Conservation (phyloP, 2,329 filamentous ascomycete genomes). For the Furcasterigmium furcatum region DNA sequence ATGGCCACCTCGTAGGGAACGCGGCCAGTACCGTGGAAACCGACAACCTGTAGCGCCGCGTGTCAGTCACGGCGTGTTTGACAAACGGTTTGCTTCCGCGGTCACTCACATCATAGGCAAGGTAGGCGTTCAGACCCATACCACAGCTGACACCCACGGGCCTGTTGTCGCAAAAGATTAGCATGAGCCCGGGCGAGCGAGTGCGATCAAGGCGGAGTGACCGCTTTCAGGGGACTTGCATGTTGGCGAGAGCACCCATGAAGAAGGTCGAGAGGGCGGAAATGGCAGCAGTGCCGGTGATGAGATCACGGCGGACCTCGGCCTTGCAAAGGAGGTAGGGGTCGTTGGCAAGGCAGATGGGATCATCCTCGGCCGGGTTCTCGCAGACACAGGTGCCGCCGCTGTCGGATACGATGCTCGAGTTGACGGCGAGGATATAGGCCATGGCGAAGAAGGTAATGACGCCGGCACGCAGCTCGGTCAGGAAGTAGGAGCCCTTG, state of each 20-base stretch:
- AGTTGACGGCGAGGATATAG: conserved; percentile 53
- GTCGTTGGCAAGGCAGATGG: conserved; percentile 47
- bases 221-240: conserved; percentile 42
- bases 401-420: conserved; percentile 55
- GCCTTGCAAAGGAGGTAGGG: conserved; percentile 62
- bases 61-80: conserved; percentile 4
- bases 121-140: conserved; percentile 77
- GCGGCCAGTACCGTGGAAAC: conserved; percentile 68
- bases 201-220: not conserved
- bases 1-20: conserved; percentile 75
- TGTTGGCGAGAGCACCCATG: conserved; percentile 80
- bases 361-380: conserved; percentile 39
- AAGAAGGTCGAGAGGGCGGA: conserved; percentile 75
- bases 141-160: conserved; percentile 37
- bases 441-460: conserved; percentile 72
- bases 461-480: conserved; percentile 78
- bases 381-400: conserved; percentile 77
- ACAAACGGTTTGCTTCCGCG: no score
- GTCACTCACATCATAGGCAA: conserved; percentile 60
- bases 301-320: conserved; percentile 70
- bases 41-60: conserved; percentile 45
- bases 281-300: conserved; percentile 83
- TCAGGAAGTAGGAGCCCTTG: conserved; percentile 75
- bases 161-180: conserved; percentile 12
- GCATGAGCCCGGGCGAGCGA: no score